phyloP scores from a whole-genome alignment of 2,329 filamentous ascomycete species.

The Aspergillus luchuensis region DNA sequence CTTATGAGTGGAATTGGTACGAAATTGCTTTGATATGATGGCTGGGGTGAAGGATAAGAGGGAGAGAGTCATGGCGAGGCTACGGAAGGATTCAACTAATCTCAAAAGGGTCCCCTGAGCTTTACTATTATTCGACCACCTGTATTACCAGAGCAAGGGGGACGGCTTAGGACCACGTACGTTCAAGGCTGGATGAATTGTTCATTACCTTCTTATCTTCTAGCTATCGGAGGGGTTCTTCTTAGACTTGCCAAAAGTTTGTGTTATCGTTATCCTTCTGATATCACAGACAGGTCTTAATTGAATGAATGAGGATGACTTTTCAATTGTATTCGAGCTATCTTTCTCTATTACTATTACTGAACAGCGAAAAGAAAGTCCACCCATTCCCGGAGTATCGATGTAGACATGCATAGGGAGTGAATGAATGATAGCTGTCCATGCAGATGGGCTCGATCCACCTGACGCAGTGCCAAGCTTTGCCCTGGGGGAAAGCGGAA shows the following conservation, averaged over 20 bases:
- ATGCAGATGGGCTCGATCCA: background rate
- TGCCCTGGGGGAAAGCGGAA: background rate
- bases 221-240: background rate
- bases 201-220: background rate
- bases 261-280: conserved; percentile 8
- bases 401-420: background rate
- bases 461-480: conserved; percentile 13
- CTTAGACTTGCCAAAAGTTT: conserved; percentile 10
- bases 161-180: background rate
- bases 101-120: background rate
- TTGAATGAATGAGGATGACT: background rate
- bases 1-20: background rate
- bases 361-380: no score
- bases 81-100: background rate
- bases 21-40: background rate
- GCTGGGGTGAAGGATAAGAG: background rate
- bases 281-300: conserved; percentile 10
- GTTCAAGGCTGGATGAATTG: conserved; percentile 5
- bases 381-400: background rate
- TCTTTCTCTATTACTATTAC: no score
- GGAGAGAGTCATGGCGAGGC: background rate
- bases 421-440: background rate
- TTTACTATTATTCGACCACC: background rate
- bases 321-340: background rate
- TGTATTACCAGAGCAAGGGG: background rate